Base-by-base conservation (phyloP, 495 filamentous ascomycete genomes). In the Talaromyces adpressus region DNA sequence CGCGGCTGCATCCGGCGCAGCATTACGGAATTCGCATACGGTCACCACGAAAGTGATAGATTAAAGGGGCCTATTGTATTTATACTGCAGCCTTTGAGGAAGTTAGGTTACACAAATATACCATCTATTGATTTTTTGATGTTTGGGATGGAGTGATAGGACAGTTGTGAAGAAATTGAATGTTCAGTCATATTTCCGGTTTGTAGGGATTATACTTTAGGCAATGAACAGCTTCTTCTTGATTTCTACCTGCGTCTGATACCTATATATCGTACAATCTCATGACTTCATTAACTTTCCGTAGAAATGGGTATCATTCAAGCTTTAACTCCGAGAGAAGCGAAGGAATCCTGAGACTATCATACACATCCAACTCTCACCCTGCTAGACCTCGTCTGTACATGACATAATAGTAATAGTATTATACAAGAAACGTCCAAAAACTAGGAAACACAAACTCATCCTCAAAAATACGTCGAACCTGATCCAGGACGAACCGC, bases 401-500 rank as follows among this genome's bases (percentile, higher is more conserved):
- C 6, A 9, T 16, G 11, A 9, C 12, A 27, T n/a, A 20, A 27
- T 6, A 5, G 52, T 8, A 14, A 25, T 20, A 56, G 6, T 45
- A 53, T 53, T 39, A 62, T 32, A 62, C 86, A 63, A 98, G 77
- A 72, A 98, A 97, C 1, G 93, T 98, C 92, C 93, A 97, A 75
- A 91, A 98, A 72, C 92, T 97, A 45, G 94, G 94, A 77, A 93
- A 98, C 23, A 98, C 93, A 72, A 98, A 90, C 73, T 98, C 94
- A 70, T 97, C 94, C 75, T 98, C 94, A 69, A 98, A 98, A 63
- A 98, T 97, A 62, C 92, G 84, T 63, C 93, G 87, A 36, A 98
- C 94, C 72, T 98, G 95, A 71, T 97, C 93, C 23, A 98, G 82
- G 54, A 98, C 91, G 71, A 98, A 98, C 65, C 91, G 88, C 78